Evolutionary conservation across 2,329 filamentous ascomycete species (phyloP), one percentile per base, ranked within the genome.

Genomic region (Exserohilum turcica): DNA sequence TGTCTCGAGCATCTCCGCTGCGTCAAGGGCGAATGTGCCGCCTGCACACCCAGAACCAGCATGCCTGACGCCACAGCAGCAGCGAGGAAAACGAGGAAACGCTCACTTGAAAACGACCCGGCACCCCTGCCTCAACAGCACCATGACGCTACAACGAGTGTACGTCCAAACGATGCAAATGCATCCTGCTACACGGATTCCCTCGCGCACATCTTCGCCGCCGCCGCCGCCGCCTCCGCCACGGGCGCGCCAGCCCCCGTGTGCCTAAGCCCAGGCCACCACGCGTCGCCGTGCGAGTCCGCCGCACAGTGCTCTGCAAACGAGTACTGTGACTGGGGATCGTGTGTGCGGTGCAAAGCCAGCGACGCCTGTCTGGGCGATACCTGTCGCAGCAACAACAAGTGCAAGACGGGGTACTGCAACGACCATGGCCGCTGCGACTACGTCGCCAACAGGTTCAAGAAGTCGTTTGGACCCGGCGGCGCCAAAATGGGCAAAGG

Each of bases 371-470:
- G 70, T 43, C 58, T 70, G 5, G 70, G 70, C 4, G 54, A 56
- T 0, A 45, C 42, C 0, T 74, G 71, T 53, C 61, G 54, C 28
- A 64, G 54, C 24, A 67, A 63, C 32, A 64, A 66, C 28, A 60
- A 54, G n/a, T 73, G 71, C 32, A 71, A 69, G 45, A 73, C 70
- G 0, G 70, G 70, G 0, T 68, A 61, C 40, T 74, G 71, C 31
- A 74, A 73, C 16, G 40, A 43, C 1, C 47, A 66, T 29, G 70
- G 65, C 0, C 54, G 61, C 0, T 74, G 71, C 31, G 70, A 73
- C 53, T 71, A 71, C 19, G 44, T 63, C 0, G 59, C n/a, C 1
- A 16, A 16, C 6, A 10, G 59, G 0, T 50, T 63, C 44, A 53
- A 49, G 48, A 64, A 71, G 55, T 12, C 53, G 5, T 46, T 46